Conservation (phyloP, 306 rosid species). For the Quercus ilex region DNA sequence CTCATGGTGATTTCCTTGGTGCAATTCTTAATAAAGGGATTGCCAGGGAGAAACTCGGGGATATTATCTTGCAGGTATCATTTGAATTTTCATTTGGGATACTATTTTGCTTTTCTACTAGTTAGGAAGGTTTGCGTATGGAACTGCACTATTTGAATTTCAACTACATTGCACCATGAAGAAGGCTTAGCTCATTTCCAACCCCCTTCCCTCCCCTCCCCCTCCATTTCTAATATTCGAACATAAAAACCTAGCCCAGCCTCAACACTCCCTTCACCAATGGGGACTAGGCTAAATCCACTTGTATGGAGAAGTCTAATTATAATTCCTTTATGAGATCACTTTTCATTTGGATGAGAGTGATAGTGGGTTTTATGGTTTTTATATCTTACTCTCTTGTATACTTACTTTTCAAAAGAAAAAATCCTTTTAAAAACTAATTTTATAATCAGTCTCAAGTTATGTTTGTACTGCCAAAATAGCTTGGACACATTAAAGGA, state of each 20-base stretch:
- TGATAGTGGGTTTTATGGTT: too few relatives aligned
- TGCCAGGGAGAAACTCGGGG: constrained; percentile 79
- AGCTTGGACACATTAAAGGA: background rate
- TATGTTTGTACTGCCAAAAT: background rate
- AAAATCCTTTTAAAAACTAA: background rate
- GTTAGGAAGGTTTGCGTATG: background rate
- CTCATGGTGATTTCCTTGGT: constrained; percentile 93
- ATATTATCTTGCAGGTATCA: constrained; percentile 76
- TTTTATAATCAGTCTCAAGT: background rate
- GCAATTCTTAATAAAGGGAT: constrained; percentile 88
- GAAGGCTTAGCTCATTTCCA: background rate
- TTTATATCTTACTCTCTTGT: too few relatives aligned
- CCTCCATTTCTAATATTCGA: background rate
- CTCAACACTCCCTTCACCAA: background rate
- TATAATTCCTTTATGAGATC: background rate
- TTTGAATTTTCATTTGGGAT: constrained; percentile 1
- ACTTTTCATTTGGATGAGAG: too few relatives aligned
- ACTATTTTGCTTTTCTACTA: background rate
- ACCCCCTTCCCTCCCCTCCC: background rate
- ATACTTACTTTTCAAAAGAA: too few relatives aligned
- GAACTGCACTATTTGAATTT: background rate
- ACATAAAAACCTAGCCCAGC: background rate
- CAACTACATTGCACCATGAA: background rate
- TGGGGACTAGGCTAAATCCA: background rate
- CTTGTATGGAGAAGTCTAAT: background rate